Base-by-base conservation (phyloP, 306 rosid genomes). In the Mimosa bimucronata region DNA sequence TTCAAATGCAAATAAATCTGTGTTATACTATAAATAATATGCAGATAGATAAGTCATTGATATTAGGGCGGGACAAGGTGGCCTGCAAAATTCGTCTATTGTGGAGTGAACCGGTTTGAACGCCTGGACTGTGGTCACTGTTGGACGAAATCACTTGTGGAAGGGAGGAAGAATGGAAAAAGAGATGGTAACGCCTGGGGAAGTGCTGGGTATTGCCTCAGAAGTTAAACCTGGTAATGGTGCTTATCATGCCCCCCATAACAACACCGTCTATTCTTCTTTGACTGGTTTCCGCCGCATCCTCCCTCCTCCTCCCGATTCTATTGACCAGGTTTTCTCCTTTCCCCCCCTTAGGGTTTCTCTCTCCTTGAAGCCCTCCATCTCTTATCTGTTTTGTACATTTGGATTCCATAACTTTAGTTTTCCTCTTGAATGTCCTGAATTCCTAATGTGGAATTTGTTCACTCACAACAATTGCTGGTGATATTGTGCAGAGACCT, bases 171-270 rank as follows among this genome's bases (percentile, higher is more conserved):
- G 66, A 4, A 64, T 45, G 58, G 84, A 74, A 68, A 60, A 41
- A 25, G 80, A 21, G 71, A 48, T 87, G 89, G 98, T 95, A 29
- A 92, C 96, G 8, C 98, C 98, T 0, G 96, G 98, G 0, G 97
- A 95, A 78, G 83, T 87, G 6, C 79, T 95, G 23, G 98, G 98
- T 8, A 85, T 72, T 82, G 87, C 81, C 14, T 75, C 66, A 0
- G 94, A 89, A 3, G 74, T 92, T 7, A 92, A 80, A 77, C 80
- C 98, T 1, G 92, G 94, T 16, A 84, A 69, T 76, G 94, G 91
- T 16, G 84, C 92, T 50, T 90, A 90, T 62, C 84, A 80, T 60
- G 80, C 89, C 10, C 82, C 82, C 10, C 84, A 87, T 44, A 84
- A 81, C 18, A 79, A 66, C 81, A 75, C 85, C 14, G 84, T 90